These are phyloP conservation scores for Mesembryanthemum crystallinum DNA, from an alignment of 148 eudicot species.

Conservation along the genomic window DNA sequence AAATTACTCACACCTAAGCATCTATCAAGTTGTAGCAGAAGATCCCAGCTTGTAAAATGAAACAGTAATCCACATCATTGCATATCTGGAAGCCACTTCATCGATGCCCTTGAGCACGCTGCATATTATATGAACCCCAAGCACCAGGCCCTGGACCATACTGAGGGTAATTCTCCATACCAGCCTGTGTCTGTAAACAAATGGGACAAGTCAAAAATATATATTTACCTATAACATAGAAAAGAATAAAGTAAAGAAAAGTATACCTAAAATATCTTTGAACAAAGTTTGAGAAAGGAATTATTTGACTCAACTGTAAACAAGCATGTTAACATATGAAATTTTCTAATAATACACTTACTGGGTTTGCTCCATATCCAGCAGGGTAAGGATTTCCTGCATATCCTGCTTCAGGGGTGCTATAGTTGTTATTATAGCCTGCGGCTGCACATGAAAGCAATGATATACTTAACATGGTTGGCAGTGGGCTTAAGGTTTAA, in stretches of 20 bases:
- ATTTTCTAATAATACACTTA: conserved; percentile 14
- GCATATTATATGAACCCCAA: conserved; percentile 78
- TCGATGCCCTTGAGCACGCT: conserved; percentile 76
- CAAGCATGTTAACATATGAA: no score
- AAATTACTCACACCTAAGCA: conserved; percentile 31
- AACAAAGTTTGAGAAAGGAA: no score
- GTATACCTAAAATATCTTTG: no score
- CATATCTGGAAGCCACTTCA: conserved; percentile 37
- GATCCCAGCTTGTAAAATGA: conserved; percentile 30
- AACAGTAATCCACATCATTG: conserved; percentile 29
- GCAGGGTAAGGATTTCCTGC: conserved; percentile 69
- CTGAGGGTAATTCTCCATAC: conserved; percentile 71
- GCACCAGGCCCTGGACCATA: conserved; percentile 73
- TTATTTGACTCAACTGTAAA: no score
- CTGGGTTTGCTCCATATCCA: conserved; percentile 62
- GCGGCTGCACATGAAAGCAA: conserved; percentile 24
- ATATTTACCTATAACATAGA: neutral
- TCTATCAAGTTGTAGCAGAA: conserved; percentile 31
- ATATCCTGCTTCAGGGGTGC: conserved; percentile 68
- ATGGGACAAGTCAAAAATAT: neutral
- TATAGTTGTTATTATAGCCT: conserved; percentile 61
- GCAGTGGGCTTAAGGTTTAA: neutral
- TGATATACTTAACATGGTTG: neutral
- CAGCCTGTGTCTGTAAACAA: conserved; percentile 49
- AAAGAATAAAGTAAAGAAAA: no score